Evolutionary conservation across 306 rosid genomes (phyloP), one percentile per base, ranked within the genome.

Genomic region (Boehmeria nivea): DNA sequence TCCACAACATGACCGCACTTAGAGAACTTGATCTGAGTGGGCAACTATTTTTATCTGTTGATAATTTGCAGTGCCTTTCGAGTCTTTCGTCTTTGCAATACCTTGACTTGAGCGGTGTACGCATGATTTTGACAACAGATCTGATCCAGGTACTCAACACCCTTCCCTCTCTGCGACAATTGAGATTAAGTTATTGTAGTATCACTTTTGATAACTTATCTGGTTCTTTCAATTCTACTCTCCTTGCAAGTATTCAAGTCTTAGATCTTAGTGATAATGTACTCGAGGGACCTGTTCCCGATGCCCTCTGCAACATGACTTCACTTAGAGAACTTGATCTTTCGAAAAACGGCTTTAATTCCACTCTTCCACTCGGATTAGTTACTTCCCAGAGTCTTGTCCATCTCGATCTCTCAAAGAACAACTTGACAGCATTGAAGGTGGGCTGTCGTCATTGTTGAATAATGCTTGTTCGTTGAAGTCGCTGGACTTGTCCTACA

Each of bases 11-110:
- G 61, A 57, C 49, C 21, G 12, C 34, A 14, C 61, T 57, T 57
- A n/a, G 9, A 57, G 23, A 21, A 47, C 52, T 47, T 22, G n/a
- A 43, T 43, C 20, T 43, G 19, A 16, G 47, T 14, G 0, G 13
- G 11, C 47, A 43, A n/a, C 3, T 1, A 18, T 43, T 2, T 18
- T 6, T 43, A 0, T 77, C 83, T 3, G 81, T 17, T 8, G 75
- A 43, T 6, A 43, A 58, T 24, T n/a, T 43, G 37, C 24, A 58
- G 6, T 44, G 64, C 42, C 10, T 28, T 43, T 27, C 43, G 0
- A 4, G 31, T 2, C 26, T 58, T 6, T 58, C 40, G 7, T 39
- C 10, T 8, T 58, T 58, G 63, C 12, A 43, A 43, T 16, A 58
- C 63, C 27, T 58, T 1, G 52, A 43, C 17, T 22, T 43, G 15